A percentile compares a stretch with the other conserved stretches of the same genome.
Evolutionary conservation across 257 asterid genomes (phyloP).

Genomic region (Knoxia roxburghii): DNA sequence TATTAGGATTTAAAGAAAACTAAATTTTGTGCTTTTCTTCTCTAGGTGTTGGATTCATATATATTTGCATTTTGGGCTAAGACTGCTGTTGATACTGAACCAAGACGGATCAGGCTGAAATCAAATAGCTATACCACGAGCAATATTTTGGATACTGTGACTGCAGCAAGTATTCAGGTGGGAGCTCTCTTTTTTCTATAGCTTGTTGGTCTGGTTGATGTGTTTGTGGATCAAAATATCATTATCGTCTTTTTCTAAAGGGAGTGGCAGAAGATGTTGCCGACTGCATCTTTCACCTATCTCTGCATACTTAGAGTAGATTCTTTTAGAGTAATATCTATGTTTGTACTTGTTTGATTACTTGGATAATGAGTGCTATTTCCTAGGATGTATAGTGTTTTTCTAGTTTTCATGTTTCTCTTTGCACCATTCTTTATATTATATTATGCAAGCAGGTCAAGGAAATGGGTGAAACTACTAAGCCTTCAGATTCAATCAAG

Average conservation of each 20-base stretch:
- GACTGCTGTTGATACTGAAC: constrained; percentile 60
- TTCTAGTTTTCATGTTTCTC: not conserved
- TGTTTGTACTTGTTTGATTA: not conserved
- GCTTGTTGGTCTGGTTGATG: not conserved
- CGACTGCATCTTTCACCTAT: no score
- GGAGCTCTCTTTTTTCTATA: not conserved
- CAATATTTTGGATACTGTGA: constrained; percentile 72
- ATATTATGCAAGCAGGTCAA: constrained; percentile 45
- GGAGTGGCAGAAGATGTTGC: no score
- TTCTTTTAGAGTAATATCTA: not conserved
- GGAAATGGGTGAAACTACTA: constrained; percentile 61
- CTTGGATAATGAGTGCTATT: not conserved
- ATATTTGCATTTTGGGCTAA: constrained; percentile 88
- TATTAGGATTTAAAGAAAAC: not conserved
- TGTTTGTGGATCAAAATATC: not conserved
- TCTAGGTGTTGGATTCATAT: constrained; percentile 70
- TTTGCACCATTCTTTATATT: constrained; percentile 2
- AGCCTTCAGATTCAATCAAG: constrained; percentile 40
- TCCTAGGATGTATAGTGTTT: not conserved
- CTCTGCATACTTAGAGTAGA: no score
- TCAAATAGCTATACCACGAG: constrained; percentile 79
- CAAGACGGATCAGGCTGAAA: constrained; percentile 71
- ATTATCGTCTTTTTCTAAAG: no score
- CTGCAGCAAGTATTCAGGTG: constrained; percentile 95
- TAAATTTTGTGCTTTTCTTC: constrained; percentile 6